Evolutionary conservation across 257 asterid genomes (phyloP).

Genomic region (Anisodus tanguticus): DNA sequence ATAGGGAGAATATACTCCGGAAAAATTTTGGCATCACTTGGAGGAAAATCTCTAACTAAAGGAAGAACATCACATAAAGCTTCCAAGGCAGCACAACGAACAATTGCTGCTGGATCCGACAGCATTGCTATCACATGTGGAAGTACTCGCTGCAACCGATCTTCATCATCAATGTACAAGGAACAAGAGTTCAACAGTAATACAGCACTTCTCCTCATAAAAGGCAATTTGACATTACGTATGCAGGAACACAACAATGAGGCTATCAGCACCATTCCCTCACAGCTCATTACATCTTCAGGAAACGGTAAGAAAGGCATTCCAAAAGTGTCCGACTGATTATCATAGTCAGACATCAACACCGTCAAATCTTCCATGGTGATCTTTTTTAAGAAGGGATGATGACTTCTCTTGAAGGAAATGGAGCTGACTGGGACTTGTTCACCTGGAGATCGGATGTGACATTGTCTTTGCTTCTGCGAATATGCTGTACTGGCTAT

Average conservation of each 20-base stretch:
- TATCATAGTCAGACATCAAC: constrained; percentile 65
- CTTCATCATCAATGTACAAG: constrained; percentile 91
- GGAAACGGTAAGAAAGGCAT: constrained; percentile 91
- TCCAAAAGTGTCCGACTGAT: constrained; percentile 95
- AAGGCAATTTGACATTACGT: constrained; percentile 93
- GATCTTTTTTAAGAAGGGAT: constrained; percentile 82
- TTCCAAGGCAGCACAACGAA: constrained; percentile 97
- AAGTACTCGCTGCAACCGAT: constrained; percentile 93
- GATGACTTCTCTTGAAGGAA: constrained; percentile 73
- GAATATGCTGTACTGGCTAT: constrained; percentile 46
- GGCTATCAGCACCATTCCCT: constrained; percentile 96
- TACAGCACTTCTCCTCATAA: constrained; percentile 90
- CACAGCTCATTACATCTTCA: constrained; percentile 78
- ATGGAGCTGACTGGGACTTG: constrained; percentile 74
- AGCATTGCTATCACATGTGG: constrained; percentile 94
- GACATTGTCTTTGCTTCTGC: constrained; percentile 52
- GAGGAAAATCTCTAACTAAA: constrained; percentile 93
- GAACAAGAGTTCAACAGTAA: constrained; percentile 91
- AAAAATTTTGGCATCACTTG: constrained; percentile 99
- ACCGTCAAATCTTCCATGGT: constrained; percentile 70
- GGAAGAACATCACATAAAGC: constrained; percentile 97
- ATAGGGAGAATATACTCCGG: constrained; percentile 98
- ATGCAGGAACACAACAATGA: constrained; percentile 96
- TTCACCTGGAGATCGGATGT: constrained; percentile 75
- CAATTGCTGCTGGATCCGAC: constrained; percentile 97